Percentiles rank a stretch among this genome's conserved stretches.
These are phyloP conservation scores for Boletus sp. DNA, from an alignment of 1,284 basidiomycete genomes.

Conservation along the genomic window DNA sequence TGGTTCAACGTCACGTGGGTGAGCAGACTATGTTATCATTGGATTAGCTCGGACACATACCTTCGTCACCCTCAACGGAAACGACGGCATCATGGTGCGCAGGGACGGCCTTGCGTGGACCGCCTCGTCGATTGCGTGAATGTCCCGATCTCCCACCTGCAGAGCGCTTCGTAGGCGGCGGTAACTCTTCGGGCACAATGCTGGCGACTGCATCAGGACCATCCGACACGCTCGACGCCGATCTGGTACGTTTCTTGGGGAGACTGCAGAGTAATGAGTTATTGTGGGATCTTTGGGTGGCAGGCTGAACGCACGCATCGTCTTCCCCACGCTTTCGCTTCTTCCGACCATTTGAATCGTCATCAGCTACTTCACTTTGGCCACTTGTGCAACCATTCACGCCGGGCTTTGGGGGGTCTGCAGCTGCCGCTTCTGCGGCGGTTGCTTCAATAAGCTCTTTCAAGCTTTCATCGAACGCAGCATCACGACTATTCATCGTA, in stretches of 20 bases:
- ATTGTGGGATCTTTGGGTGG: slow-evolving; percentile 8
- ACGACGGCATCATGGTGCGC: slow-evolving; percentile 40
- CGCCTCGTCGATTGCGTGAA: slow-evolving; percentile 41
- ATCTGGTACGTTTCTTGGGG: slow-evolving; percentile 67
- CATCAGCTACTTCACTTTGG: slow-evolving; percentile 43
- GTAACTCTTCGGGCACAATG: slow-evolving; percentile 43
- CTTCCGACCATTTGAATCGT: slow-evolving; percentile 53
- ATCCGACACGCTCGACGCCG: slow-evolving; percentile 66
- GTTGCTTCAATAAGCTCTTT: slow-evolving; percentile 71
- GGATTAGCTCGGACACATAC: slow-evolving; percentile 41
- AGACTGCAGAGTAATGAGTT: slow-evolving; percentile 38
- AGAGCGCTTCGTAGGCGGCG: slow-evolving; percentile 32
- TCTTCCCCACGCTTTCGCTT: slow-evolving; percentile 75
- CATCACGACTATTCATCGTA: slow-evolving; percentile 97
- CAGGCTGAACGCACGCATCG: slow-evolving; percentile 52
- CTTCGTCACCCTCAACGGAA: slow-evolving; percentile 61
- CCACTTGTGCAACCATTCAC: slow-evolving; percentile 32
- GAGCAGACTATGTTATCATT: slow-evolving; percentile 26
- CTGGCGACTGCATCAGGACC: slow-evolving; percentile 39
- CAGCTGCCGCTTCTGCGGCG: slow-evolving; percentile 60
- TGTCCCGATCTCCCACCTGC: slow-evolving; percentile 31
- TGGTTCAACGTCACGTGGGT: slow-evolving; percentile 37
- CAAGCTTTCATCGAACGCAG: slow-evolving; percentile 87
- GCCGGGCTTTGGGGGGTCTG: slow-evolving; percentile 29
- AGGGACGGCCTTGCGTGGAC: slow-evolving; percentile 28